These are phyloP conservation scores for Lasiodiplodia sp. DNA, from an alignment of 2,329 filamentous ascomycete genomes.

Conservation along the genomic window DNA sequence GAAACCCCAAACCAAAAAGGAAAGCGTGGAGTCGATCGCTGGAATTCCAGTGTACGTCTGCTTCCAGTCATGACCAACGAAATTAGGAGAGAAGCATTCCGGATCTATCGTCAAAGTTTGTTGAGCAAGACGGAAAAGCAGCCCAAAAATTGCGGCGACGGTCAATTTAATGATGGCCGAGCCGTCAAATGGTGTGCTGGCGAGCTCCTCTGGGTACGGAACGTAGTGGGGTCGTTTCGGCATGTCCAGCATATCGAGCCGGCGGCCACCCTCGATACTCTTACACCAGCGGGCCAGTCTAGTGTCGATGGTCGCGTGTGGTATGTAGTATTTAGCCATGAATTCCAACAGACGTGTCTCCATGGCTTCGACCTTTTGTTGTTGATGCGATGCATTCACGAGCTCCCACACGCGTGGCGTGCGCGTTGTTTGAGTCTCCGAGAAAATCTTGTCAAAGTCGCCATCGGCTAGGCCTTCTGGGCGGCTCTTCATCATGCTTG, in stretches of 20 bases:
- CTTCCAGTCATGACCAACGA: neutral
- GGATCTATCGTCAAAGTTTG: neutral
- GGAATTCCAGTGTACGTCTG: constrained; percentile 10
- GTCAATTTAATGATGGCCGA: neutral
- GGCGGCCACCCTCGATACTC: constrained; percentile 14
- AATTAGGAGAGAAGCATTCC: neutral
- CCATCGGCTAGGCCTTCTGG: constrained; percentile 7
- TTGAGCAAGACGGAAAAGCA: constrained; percentile 5
- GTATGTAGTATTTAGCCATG: constrained; percentile 27
- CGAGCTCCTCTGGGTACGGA: constrained; percentile 25
- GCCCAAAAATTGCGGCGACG: neutral
- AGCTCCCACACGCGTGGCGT: constrained; percentile 6
- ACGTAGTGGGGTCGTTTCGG: constrained; percentile 19
- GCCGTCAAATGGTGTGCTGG: constrained; percentile 17
- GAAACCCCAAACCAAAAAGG: neutral
- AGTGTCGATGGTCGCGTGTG: neutral
- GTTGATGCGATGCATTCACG: neutral
- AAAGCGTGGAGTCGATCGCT: neutral
- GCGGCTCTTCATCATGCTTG: constrained; percentile 3
- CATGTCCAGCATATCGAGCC: constrained; percentile 24
- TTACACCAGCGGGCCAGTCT: neutral
- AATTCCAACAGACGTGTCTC: constrained; percentile 17
- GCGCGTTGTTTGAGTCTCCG: constrained; percentile 2
- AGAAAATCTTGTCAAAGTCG: neutral
- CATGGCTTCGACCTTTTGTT: constrained; percentile 20